These are phyloP conservation scores for Salix purpurea DNA, from an alignment of 345 rosid genomes.

Conservation along the genomic window DNA sequence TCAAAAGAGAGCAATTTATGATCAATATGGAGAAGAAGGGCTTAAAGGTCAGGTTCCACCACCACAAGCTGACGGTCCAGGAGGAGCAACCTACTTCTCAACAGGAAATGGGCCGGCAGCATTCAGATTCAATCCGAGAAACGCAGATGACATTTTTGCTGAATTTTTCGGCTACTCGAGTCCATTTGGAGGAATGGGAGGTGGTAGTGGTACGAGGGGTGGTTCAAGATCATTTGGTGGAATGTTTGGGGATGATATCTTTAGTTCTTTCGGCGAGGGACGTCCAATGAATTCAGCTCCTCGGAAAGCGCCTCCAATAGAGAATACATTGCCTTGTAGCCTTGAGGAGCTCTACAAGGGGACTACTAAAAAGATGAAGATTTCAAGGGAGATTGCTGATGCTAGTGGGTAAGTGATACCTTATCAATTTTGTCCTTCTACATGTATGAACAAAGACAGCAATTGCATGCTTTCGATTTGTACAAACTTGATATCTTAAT, in stretches of 20 bases:
- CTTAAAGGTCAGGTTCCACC: constrained; percentile 75
- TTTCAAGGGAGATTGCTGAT: constrained; percentile 72
- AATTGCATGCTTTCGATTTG: neutral
- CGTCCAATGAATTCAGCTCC: constrained; percentile 41
- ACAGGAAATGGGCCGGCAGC: constrained; percentile 60
- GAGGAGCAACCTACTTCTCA: constrained; percentile 66
- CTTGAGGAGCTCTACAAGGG: constrained; percentile 81
- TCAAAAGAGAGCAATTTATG: constrained; percentile 70
- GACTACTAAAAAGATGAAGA: constrained; percentile 74
- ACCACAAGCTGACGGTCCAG: constrained; percentile 55
- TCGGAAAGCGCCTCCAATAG: constrained; percentile 57
- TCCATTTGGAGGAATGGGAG: constrained; percentile 52
- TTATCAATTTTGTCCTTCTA: neutral
- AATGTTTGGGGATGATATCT: constrained; percentile 65
- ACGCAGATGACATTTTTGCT: constrained; percentile 62
- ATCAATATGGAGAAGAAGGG: constrained; percentile 85
- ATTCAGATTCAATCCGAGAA: constrained; percentile 65
- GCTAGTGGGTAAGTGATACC: constrained; percentile 48
- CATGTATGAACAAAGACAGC: neutral
- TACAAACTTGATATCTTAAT: neutral
- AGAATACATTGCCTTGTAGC: constrained; percentile 51
- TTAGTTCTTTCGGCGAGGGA: constrained; percentile 46
- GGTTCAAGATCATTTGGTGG: constrained; percentile 45
- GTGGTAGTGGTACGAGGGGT: constrained; percentile 43
- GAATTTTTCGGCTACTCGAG: constrained; percentile 65